A percentile compares a stretch with the other conserved stretches of the same genome.
Evolutionary conservation across 192 early-diverging fungal species (phyloP).

Genomic region (Coemansia sp.): DNA sequence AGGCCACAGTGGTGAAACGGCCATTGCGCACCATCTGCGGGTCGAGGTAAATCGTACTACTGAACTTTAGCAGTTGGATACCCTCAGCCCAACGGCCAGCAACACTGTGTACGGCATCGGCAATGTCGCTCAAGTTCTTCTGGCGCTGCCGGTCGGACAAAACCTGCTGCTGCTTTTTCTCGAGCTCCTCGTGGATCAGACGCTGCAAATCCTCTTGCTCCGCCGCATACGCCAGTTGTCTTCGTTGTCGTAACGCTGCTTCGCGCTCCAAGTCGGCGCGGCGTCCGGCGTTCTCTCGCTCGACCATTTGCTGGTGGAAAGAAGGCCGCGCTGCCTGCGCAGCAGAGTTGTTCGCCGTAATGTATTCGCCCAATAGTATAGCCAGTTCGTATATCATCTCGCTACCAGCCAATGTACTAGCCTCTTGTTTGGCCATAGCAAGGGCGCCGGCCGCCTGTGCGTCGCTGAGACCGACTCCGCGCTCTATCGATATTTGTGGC

Average conservation of each 20-base stretch:
- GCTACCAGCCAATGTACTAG: conserved; percentile 52
- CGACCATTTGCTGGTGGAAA: conserved; percentile 54
- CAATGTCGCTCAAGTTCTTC: conserved; percentile 34
- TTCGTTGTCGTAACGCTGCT: conserved; percentile 7
- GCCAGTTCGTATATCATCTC: conserved; percentile 76
- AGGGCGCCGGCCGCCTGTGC: conserved; percentile 56
- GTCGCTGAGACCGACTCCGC: conserved; percentile 58
- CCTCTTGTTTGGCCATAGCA: conserved; percentile 35
- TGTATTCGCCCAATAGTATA: conserved; percentile 59
- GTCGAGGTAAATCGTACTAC: conserved; percentile 15
- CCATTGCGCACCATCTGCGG: conserved; percentile 24
- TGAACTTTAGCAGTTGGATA: conserved; percentile 46
- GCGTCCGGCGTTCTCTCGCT: conserved; percentile 34
- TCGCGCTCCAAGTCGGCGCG: conserved; percentile 34
- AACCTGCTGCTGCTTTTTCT: conserved; percentile 48
- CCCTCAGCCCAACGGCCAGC: conserved; percentile 48
- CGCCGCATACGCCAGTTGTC: conserved; percentile 20
- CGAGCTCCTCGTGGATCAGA: conserved; percentile 48
- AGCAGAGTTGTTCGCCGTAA: conserved; percentile 61
- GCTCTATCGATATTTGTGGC: conserved; percentile 62
- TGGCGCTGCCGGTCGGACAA: conserved; percentile 31
- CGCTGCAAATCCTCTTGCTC: conserved; percentile 42
- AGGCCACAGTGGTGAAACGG: conserved; percentile 38
- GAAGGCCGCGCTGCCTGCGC: conserved; percentile 56
- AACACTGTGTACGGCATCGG: conserved; percentile 42